A percentile compares a stretch with the other conserved stretches of the same genome.
These are phyloP conservation scores for Claviceps digitariae DNA, from an alignment of 2,329 filamentous ascomycete genomes.

Conservation along the genomic window DNA sequence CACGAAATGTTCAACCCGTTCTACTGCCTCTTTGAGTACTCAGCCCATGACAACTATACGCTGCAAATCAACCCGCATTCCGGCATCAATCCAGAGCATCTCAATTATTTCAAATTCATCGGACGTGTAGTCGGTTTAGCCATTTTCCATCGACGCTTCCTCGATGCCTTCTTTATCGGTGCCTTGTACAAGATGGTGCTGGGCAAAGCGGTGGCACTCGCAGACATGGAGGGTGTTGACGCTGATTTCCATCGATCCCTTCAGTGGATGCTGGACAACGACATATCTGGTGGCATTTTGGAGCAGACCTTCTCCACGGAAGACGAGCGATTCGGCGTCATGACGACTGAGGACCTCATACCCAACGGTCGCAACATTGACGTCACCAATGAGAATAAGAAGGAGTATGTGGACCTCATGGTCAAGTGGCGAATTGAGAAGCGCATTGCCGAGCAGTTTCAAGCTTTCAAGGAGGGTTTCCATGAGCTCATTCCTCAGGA, in stretches of 20 bases:
- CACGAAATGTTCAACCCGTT: slow-evolving; percentile 99
- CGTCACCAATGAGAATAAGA: slow-evolving; percentile 97
- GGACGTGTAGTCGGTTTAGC: slow-evolving; percentile 91
- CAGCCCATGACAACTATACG: slow-evolving; percentile 98
- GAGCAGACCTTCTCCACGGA: slow-evolving; percentile 96
- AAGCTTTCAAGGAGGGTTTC: slow-evolving; percentile 94
- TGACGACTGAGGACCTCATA: slow-evolving; percentile 87
- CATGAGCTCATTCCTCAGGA: slow-evolving; percentile 95
- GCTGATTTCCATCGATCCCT: slow-evolving; percentile 94
- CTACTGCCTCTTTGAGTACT: slow-evolving; percentile 99
- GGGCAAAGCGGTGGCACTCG: slow-evolving; percentile 77
- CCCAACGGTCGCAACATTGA: slow-evolving; percentile 82
- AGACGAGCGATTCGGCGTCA: slow-evolving; percentile 91
- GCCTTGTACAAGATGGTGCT: slow-evolving; percentile 99
- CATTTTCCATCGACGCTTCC: slow-evolving; percentile 94
- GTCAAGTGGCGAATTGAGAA: slow-evolving; percentile 99
- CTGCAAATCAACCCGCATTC: slow-evolving; percentile 99
- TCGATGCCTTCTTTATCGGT: slow-evolving; percentile 98
- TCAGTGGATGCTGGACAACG: slow-evolving; percentile 96
- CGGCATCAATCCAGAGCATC: slow-evolving; percentile 95
- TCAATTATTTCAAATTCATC: slow-evolving; percentile 99
- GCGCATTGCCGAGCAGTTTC: slow-evolving; percentile 95
- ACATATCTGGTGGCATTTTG: slow-evolving; percentile 80
- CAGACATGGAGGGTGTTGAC: slow-evolving; percentile 98
- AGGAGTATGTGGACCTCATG: slow-evolving; percentile 95